Evolutionary conservation across 2,329 filamentous ascomycete species (phyloP).

Genomic region (Sporothrix brunneoviolacea): DNA sequence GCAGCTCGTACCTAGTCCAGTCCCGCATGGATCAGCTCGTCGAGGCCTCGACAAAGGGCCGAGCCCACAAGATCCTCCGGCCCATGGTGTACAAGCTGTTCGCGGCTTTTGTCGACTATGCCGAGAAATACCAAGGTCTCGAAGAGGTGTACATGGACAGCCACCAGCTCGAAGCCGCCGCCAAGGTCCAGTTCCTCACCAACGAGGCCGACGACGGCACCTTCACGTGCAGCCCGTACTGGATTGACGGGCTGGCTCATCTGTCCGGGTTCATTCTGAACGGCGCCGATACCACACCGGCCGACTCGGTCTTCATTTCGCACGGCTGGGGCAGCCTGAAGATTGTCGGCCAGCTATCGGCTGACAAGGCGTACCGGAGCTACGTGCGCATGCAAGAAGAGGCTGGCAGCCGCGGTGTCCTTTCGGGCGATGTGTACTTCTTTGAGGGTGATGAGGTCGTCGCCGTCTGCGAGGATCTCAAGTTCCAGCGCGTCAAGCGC

Average conservation of each 20-base stretch:
- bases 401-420: constrained; percentile 16
- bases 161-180: neutral
- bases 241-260: constrained; percentile 32
- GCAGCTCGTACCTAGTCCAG: neutral
- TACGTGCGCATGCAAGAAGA: constrained; percentile 32
- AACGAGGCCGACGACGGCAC: neutral
- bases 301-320: constrained; percentile 28
- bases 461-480: constrained; percentile 20
- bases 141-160: constrained; percentile 6
- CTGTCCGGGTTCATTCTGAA: constrained; percentile 37
- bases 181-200: neutral
- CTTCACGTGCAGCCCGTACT: constrained; percentile 24
- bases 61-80: neutral
- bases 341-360: neutral
- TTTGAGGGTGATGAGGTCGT: constrained; percentile 29
- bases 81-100: constrained; percentile 2
- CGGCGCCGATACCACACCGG: constrained; percentile 23
- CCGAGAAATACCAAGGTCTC: constrained; percentile 1
- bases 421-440: constrained; percentile 31
- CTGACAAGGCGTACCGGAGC: constrained; percentile 23
- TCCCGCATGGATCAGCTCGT: neutral
- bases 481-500: constrained; percentile 15
- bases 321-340: constrained; percentile 27
- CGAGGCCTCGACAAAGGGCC: neutral
- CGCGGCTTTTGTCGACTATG: neutral